Evolutionary conservation across 345 rosid species (phyloP).

Genomic region (Gossypium longicalyx): DNA sequence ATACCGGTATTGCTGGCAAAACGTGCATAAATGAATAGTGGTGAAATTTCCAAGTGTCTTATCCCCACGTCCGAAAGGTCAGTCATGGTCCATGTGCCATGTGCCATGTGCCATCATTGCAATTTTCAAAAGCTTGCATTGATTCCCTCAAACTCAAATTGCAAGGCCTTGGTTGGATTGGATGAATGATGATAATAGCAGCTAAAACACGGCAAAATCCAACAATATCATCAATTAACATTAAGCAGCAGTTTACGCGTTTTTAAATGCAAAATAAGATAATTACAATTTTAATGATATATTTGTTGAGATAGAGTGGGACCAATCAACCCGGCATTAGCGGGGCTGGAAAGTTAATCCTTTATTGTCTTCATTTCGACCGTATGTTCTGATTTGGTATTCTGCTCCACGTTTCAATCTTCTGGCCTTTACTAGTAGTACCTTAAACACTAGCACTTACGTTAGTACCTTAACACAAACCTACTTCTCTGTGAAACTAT

Average conservation of each 20-base stretch:
- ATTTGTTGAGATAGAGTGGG: neutral
- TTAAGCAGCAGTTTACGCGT: neutral
- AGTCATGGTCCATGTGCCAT: constrained; percentile 6
- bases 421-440: neutral
- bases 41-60: neutral
- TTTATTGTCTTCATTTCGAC: too few species aligned
- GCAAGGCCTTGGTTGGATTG: neutral
- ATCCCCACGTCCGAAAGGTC: neutral
- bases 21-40: neutral
- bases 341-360: neutral
- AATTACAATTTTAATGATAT: neutral
- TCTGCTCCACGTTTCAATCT: neutral
- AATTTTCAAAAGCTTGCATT: neutral
- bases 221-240: neutral
- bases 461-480: neutral
- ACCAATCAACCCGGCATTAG: neutral
- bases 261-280: neutral
- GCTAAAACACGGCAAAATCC: neutral
- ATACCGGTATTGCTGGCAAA: neutral
- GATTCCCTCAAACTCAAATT: neutral
- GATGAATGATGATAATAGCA: neutral
- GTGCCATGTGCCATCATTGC: constrained; percentile 7
- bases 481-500: neutral
- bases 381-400: neutral
- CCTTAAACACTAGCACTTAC: neutral